These are phyloP conservation scores for Apophysomyces trapeziformis DNA, from an alignment of 371 early-diverging fungal species.

Conservation along the genomic window DNA sequence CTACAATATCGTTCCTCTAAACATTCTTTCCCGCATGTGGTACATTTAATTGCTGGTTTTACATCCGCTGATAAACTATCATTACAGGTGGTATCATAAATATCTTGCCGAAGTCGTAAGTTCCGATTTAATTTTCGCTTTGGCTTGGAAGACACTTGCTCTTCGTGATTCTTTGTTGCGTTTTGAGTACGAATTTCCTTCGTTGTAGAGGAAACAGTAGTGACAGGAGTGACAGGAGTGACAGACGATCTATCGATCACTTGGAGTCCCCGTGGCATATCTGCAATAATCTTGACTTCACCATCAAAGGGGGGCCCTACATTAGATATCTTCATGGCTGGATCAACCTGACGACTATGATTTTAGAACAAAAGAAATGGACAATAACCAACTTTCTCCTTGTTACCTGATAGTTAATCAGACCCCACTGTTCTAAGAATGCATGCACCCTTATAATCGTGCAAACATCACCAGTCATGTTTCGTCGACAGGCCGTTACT, in stretches of 20 bases:
- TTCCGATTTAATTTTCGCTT: conserved; percentile 9
- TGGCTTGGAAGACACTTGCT: neutral
- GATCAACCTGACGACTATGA: conserved; percentile 76
- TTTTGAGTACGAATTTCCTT: neutral
- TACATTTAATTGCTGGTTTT: conserved; percentile 43
- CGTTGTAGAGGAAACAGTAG: neutral
- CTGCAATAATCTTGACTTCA: conserved; percentile 24
- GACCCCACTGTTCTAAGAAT: conserved; percentile 98
- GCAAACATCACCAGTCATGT: conserved; percentile 96
- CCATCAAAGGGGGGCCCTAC: conserved; percentile 31
- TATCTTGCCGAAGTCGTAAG: neutral
- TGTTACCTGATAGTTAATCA: conserved; percentile 97
- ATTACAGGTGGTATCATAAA: conserved; percentile 13
- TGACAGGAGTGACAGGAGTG: neutral
- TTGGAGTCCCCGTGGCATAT: conserved; percentile 18
- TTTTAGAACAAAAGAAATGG: conserved; percentile 64
- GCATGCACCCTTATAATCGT: conserved; percentile 96
- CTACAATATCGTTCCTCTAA: conserved; percentile 70
- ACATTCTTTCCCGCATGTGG: conserved; percentile 85
- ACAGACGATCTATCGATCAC: neutral
- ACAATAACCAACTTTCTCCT: too few species aligned
- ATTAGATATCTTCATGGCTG: conserved; percentile 83
- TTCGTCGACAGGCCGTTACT: conserved; percentile 94
- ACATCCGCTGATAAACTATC: conserved; percentile 1
- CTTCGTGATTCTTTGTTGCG: neutral